Base-by-base conservation (phyloP, 192 early-diverging fungal species). In the Coemansia biformis region DNA sequence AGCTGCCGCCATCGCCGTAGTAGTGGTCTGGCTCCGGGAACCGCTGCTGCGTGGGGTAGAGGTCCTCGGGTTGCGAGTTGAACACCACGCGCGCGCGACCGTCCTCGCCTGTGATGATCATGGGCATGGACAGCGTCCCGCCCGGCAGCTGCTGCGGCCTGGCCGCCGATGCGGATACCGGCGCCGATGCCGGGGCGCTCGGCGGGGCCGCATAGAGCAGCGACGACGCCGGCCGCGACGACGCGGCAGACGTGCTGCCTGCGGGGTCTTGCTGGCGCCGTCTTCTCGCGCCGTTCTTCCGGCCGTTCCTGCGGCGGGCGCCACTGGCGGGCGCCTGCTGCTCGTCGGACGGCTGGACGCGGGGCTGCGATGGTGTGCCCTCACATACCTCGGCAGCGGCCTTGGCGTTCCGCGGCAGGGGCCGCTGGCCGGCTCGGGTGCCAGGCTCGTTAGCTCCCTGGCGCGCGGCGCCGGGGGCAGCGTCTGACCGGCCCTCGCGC, bases 51-150 rank as follows among this genome's bases (percentile, higher is more conserved):
- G 19, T 7, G 3, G 43, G 3, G 43, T 45, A 17, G 23, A 36
- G 32, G n/a, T 54, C 21, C 44, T 32, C 35, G 28, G 41, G 33
- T 30, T 46, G 48, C 22, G 49, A 32, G 48, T 37, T 46, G 42
- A 66, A 66, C 19, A 58, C 36, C 19, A 70, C 67, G 30, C 67
- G 59, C 13, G 67, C 67, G 10, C 60, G 59, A 5, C 67, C 67
- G 40, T 70, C 58, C 19, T 58, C 67, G 23, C 59, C 67, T 0
- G 50, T 37, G 21, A 70, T 56, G 7, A 70, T 70, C 47, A 45
- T 54, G 1, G 67, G 55, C 43, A 40, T 32, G 26, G 54, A 36
- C 43, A 62, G 43, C 4, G 41, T 28, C 3, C 57, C 37, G 29
- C 38, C 7, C 32, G 32, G 17, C 34, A 22, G 16, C 35, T 34